These are phyloP conservation scores for Lachnellula subtilissima DNA, from an alignment of 2,329 filamentous ascomycete genomes.

Conservation along the genomic window DNA sequence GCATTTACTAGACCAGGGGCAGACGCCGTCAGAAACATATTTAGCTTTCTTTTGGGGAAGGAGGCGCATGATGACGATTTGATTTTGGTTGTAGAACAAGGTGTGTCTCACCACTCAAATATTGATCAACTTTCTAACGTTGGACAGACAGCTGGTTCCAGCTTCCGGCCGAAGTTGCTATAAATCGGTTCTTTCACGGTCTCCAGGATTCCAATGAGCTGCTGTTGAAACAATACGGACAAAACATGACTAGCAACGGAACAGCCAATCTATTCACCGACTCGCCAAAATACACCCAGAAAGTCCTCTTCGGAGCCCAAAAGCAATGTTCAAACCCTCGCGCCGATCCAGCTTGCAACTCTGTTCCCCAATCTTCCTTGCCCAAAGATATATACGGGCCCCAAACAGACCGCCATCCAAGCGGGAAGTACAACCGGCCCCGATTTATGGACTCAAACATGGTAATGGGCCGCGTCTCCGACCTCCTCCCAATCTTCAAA, in stretches of 20 bases:
- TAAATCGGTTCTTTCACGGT: slow-evolving; percentile 49
- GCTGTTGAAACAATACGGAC: slow-evolving; percentile 30
- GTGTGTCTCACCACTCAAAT: slow-evolving; percentile 1
- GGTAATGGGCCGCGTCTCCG: slow-evolving; percentile 46
- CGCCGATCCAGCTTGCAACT: slow-evolving; percentile 46
- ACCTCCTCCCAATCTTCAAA: slow-evolving; percentile 43
- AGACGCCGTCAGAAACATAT: slow-evolving; percentile 11
- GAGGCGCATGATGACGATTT: slow-evolving; percentile 49
- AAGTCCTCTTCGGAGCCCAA: slow-evolving; percentile 50
- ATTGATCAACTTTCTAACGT: not conserved
- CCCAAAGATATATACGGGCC: slow-evolving; percentile 44
- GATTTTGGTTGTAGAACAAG: slow-evolving; percentile 47
- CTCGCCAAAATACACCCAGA: slow-evolving; percentile 42
- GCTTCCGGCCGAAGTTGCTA: slow-evolving; percentile 50
- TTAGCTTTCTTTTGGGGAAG: slow-evolving; percentile 43
- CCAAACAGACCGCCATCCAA: slow-evolving; percentile 36
- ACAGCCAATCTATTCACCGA: not conserved
- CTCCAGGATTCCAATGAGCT: slow-evolving; percentile 43
- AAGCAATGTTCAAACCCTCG: slow-evolving; percentile 45
- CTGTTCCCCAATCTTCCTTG: slow-evolving; percentile 47
- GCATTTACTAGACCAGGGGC: not conserved
- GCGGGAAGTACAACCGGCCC: slow-evolving; percentile 35
- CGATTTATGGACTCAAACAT: slow-evolving; percentile 45
- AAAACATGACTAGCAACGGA: not conserved
- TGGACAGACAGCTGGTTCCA: slow-evolving; percentile 47